phyloP scores from a whole-genome alignment of 2,329 filamentous ascomycete genomes.

The Emydomyces testavorans region DNA sequence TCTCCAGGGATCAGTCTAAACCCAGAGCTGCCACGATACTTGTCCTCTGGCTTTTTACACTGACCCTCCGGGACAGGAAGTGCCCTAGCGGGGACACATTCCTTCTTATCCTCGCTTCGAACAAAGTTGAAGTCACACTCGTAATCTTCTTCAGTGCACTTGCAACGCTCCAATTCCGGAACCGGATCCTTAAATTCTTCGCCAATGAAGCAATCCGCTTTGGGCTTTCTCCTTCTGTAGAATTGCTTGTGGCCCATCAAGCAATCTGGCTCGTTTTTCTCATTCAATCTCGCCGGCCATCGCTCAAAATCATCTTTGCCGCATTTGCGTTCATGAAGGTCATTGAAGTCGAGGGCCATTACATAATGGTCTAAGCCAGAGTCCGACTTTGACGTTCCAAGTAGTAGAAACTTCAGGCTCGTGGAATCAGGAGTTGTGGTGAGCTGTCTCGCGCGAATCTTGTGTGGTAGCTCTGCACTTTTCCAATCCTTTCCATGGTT shows the following conservation, averaged over 20 bases:
- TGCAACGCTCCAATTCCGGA: constrained; percentile 60
- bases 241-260: constrained; percentile 93
- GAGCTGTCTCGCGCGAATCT: constrained; percentile 59
- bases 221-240: constrained; percentile 72
- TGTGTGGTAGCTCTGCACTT: constrained; percentile 49
- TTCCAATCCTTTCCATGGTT: constrained; percentile 84
- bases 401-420: constrained; percentile 76
- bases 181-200: constrained; percentile 70
- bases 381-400: constrained; percentile 48
- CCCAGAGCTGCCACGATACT: constrained; percentile 74
- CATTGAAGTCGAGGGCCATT: constrained; percentile 72
- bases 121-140: constrained; percentile 94
- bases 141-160: constrained; percentile 74
- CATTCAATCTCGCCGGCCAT: constrained; percentile 75
- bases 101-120: constrained; percentile 51
- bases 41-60: constrained; percentile 61
- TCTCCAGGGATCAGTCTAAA: constrained; percentile 86
- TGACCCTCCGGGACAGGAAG: constrained; percentile 57
- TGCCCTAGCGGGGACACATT: constrained; percentile 55
- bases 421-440: constrained; percentile 90
- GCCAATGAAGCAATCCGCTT: constrained; percentile 79
- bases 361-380: constrained; percentile 46
- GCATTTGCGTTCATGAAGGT: constrained; percentile 69
- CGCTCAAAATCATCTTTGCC: constrained; percentile 65
- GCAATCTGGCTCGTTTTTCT: constrained; percentile 70